Base-by-base conservation (phyloP, 306 rosid genomes). In the Corylus americana region DNA sequence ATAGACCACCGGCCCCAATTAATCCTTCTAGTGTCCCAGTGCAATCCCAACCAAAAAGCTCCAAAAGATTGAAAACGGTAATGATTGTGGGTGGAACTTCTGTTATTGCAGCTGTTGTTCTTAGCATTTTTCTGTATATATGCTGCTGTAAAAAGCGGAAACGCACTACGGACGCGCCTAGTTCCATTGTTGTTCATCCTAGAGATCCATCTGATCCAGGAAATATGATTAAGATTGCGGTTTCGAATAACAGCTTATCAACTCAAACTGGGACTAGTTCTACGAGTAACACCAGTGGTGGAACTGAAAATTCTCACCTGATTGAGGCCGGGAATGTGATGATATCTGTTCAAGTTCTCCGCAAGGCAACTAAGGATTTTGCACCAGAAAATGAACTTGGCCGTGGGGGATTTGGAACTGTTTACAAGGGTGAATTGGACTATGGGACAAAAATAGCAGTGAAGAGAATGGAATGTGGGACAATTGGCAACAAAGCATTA, bases 321-420 rank as follows among this genome's bases (percentile, higher is more conserved):
- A 70, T 89, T 84, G 97, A 91, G 42, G 80, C 78, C 29, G 92
- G 91, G 18, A 90, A 84, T 77, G 88, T 86, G 25, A 74, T 87
- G 11, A 89, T 91, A 55, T 86, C 97, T 1, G 87, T 91, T 74
- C 93, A 91, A 83, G 86, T 90, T 62, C 91, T 93, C 10, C 88
- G 91, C 64, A 90, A 90, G 83, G 92, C 86, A 61, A 91, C 98
- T 27, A 74, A 87, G 1, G 55, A 81, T 74, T 93, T 91, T 79
- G 81, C 92, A 8, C 77, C 90, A 2, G 87, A 88, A 79, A 90
- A 91, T 76, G 97, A 90, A 83, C 89, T 93, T 16, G 98, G 97
- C 22, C 91, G 83, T 2, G 98, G 97, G 5, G 98, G 98, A 55
- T 93, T 93, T 86, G 98, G 97, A 55, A 87, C 91, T 67, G 98